These are phyloP conservation scores for Cercophora sp. DNA, from an alignment of 495 filamentous ascomycete genomes.

Conservation along the genomic window DNA sequence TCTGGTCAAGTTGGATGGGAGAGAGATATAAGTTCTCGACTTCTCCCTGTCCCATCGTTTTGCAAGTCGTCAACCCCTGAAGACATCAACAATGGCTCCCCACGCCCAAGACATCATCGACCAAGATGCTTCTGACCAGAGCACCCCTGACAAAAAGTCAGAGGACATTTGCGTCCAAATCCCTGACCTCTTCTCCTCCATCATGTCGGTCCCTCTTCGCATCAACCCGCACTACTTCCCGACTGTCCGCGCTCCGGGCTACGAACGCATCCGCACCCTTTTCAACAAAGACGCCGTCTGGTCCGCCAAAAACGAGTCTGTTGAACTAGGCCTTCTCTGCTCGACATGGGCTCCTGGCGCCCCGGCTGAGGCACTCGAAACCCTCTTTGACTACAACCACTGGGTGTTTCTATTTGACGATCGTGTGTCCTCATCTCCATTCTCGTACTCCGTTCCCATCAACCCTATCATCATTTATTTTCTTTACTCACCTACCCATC, in stretches of 20 bases:
- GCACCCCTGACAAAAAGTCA: too few species aligned
- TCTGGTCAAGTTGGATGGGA: too few species aligned
- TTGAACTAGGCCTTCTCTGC: slow-evolving; percentile 9
- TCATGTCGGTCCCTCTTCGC: slow-evolving; percentile 7
- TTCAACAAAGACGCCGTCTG: slow-evolving; percentile 5
- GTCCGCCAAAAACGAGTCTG: slow-evolving; percentile 9
- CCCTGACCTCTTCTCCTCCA: slow-evolving; percentile 12
- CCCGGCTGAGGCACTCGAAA: not conserved
- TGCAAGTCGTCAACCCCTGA: too few species aligned
- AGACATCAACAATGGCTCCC: too few species aligned
- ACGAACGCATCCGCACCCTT: slow-evolving; percentile 1
- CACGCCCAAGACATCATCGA: too few species aligned
- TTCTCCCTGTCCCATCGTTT: too few species aligned
- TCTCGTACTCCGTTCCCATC: not conserved
- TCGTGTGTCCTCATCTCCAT: not conserved
- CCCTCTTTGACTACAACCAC: slow-evolving; percentile 10
- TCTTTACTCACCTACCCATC: too few species aligned
- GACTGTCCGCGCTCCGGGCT: not conserved
- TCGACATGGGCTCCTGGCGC: slow-evolving; percentile 1
- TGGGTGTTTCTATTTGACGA: slow-evolving; percentile 17
- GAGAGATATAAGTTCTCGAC: too few species aligned
- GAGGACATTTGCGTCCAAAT: slow-evolving; percentile 6
- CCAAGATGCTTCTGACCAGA: too few species aligned
- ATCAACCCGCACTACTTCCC: slow-evolving; percentile 11
- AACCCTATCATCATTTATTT: too few species aligned